phyloP scores from a whole-genome alignment of 2,329 filamentous ascomycete species.

The Fusarium euwallaceae region DNA sequence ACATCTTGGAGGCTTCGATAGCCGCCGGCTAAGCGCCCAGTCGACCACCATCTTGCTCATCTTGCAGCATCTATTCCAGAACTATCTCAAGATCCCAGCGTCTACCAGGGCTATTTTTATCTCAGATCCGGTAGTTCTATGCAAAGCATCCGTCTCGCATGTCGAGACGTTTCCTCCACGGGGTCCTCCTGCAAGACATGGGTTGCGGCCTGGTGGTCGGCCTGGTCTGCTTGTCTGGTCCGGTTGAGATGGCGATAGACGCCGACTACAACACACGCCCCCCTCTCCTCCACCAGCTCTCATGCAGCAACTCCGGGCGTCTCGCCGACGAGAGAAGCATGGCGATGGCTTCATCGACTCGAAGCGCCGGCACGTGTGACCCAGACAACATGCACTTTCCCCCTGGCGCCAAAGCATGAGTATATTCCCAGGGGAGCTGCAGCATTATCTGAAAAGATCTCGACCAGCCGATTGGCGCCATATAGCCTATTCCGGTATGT shows the following conservation, averaged over 20 bases:
- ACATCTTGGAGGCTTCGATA: conserved; percentile 21
- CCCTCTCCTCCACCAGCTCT: conserved; percentile 9
- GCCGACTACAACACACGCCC: conserved; percentile 21
- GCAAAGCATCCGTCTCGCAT: conserved; percentile 27
- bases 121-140: conserved; percentile 27
- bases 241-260: conserved; percentile 29
- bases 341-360: conserved; percentile 19
- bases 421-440: conserved; percentile 25
- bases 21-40: conserved; percentile 46
- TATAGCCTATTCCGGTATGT: conserved; percentile 33
- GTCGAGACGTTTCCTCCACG: conserved; percentile 1
- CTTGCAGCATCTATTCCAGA: conserved; percentile 28
- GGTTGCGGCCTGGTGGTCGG: neutral
- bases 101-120: conserved; percentile 30
- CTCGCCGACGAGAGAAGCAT: conserved; percentile 25
- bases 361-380: conserved; percentile 35
- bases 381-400: conserved; percentile 26
- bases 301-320: conserved; percentile 35
- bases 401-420: conserved; percentile 26
- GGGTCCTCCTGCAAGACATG: conserved; percentile 17
- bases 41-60: conserved; percentile 27
- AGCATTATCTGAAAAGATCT: conserved; percentile 33
- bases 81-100: conserved; percentile 33
- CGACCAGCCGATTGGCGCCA: conserved; percentile 34
- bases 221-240: conserved; percentile 5